Base-by-base conservation (phyloP, 108 stramenopile species). In the Fistulifera pelliculosa region DNA sequence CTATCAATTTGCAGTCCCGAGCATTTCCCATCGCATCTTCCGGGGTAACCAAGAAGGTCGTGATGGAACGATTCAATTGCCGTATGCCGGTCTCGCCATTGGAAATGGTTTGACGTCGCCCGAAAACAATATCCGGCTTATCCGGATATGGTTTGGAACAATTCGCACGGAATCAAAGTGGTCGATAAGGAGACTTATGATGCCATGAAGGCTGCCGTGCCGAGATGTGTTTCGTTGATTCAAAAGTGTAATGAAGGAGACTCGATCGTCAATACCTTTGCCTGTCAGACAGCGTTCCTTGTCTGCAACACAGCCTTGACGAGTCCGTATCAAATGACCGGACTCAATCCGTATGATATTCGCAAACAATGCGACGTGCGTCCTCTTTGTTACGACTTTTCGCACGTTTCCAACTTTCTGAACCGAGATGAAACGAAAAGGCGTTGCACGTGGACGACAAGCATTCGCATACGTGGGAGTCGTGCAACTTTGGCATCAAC, bases 51-150 rank as follows among this genome's bases (percentile, higher is more conserved):
- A 81, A 54, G 57, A 68, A 45, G 27, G 64, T 40, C 47, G 51
- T 19, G 74, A 74, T 8, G 76, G 68, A 10, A 71, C 74, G 17
- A 65, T 77, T 19, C 18, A 54, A 7, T 56, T 97, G 38, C 90
- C 92, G 58, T 67, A 96, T 13, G 65, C 62, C 45, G 98, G 98
- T 24, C 38, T 99, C 26, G 95, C 87, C 31, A 76, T 99, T 54
- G 98, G 98, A 5, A 99, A 99, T 70, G 94, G 94, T 0, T 69
- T 96, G 7, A 97, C 94, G n/a, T 62, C 90, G 58, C 95, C 96
- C 1, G 85, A 79, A 52, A 73, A 74, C 98, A 99, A 64, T 96
- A 96, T 65, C 55, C 74, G 61, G 80, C 65, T 59, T 68, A 62
- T 42, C 74, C 96, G 13, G 82, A 94, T 60, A 93, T 96, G 94